A percentile compares a stretch with the other conserved stretches of the same genome.
Conservation (phyloP, 164 flowering plant species). For the Vitis riparia region DNA sequence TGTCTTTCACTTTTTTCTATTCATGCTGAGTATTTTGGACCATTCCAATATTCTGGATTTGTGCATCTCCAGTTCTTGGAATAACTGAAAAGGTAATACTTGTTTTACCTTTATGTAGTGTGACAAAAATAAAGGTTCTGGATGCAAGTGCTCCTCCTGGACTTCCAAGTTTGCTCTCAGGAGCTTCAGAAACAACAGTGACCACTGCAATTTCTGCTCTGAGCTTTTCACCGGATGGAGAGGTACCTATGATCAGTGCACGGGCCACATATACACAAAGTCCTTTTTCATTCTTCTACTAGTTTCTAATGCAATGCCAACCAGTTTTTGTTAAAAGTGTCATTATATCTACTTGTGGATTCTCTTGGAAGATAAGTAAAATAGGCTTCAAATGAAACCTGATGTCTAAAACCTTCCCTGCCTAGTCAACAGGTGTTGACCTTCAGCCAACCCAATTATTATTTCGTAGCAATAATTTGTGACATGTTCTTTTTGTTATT, state of each 20-base stretch:
- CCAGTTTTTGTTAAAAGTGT: not conserved
- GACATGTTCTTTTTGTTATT: no score
- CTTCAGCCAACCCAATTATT: no score
- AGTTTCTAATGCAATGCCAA: not conserved
- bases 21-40: not conserved
- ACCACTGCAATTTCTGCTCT: conserved; percentile 80
- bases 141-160: conserved; percentile 99
- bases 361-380: not conserved
- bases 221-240: conserved; percentile 96
- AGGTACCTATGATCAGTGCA: conserved; percentile 45
- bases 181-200: conserved; percentile 46
- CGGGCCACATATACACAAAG: not conserved
- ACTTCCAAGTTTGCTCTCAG: conserved; percentile 75
- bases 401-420: not conserved
- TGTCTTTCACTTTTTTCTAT: conserved; percentile 4
- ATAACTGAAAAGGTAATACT: conserved; percentile 4
- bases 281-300: not conserved
- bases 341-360: not conserved
- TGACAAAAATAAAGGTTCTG: conserved; percentile 70
- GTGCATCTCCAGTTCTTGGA: not conserved
- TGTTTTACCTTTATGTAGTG: conserved; percentile 40
- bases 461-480: no score
- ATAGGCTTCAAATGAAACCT: not conserved
- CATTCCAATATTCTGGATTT: not conserved
- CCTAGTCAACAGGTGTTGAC: not conserved